A percentile compares a stretch with the other conserved stretches of the same genome.
phyloP scores from a whole-genome alignment of 805 yeast genomes.

The Schwanniomyces polymorphus region DNA sequence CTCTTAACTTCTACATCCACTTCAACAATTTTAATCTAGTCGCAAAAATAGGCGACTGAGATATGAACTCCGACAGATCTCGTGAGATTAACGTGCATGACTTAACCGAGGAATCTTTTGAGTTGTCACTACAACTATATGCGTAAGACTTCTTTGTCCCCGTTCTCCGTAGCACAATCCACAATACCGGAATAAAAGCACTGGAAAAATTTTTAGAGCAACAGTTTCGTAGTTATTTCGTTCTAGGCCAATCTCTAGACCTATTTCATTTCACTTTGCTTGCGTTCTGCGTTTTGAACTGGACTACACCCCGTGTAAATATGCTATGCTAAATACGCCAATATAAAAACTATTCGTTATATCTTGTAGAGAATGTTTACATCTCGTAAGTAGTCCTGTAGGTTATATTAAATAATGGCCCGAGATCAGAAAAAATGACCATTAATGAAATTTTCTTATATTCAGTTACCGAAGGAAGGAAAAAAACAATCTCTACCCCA shows the following conservation, averaged over 20 bases:
- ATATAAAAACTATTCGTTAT: no score
- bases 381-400: background rate
- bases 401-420: background rate
- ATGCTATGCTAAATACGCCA: no score
- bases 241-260: background rate
- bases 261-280: no score
- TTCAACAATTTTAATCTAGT: no score
- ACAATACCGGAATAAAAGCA: background rate
- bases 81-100: no score
- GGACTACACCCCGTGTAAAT: no score
- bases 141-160: background rate
- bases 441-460: background rate
- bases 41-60: no score
- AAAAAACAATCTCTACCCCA: background rate
- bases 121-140: background rate
- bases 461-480: background rate
- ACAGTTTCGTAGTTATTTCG: background rate
- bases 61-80: no score
- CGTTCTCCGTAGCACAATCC: no score
- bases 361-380: no score
- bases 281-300: background rate
- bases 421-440: background rate
- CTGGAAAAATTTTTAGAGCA: background rate
- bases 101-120: background rate
- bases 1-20: no score